phyloP scores from a whole-genome alignment of 2,329 filamentous ascomycete genomes.

The Ascochyta fabae region DNA sequence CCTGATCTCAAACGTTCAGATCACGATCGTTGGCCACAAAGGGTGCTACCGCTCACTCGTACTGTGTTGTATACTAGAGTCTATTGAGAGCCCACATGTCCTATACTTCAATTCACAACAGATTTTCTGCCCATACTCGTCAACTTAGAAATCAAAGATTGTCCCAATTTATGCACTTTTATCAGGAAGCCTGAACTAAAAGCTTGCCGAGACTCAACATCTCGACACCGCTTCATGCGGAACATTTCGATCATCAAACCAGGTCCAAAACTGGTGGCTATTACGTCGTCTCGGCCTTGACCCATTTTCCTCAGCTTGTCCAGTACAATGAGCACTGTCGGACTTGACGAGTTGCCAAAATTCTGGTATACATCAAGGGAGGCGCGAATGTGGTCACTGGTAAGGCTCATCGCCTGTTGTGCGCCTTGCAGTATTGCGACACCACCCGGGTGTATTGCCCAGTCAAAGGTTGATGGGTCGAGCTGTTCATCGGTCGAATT shows the following conservation, averaged over 20 bases:
- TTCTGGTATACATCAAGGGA: constrained; percentile 72
- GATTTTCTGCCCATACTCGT: background rate
- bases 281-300: constrained; percentile 62
- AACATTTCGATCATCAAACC: constrained; percentile 74
- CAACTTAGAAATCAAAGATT: constrained; percentile 7
- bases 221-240: constrained; percentile 60
- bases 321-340: constrained; percentile 72
- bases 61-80: no score
- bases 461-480: constrained; percentile 68
- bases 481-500: constrained; percentile 1
- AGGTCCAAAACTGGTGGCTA: constrained; percentile 73
- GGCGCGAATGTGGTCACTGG: constrained; percentile 70
- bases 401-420: constrained; percentile 63
- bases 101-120: no score
- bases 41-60: no score
- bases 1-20: no score
- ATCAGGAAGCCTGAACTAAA: constrained; percentile 2
- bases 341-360: constrained; percentile 71
- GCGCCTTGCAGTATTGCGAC: constrained; percentile 70
- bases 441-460: constrained; percentile 75
- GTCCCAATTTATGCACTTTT: constrained; percentile 9
- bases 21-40: no score
- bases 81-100: no score
- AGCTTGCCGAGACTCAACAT: background rate
- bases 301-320: constrained; percentile 60